Conservation (phyloP, 1,139 yeast genomes). For the Komagataea norvegica region DNA sequence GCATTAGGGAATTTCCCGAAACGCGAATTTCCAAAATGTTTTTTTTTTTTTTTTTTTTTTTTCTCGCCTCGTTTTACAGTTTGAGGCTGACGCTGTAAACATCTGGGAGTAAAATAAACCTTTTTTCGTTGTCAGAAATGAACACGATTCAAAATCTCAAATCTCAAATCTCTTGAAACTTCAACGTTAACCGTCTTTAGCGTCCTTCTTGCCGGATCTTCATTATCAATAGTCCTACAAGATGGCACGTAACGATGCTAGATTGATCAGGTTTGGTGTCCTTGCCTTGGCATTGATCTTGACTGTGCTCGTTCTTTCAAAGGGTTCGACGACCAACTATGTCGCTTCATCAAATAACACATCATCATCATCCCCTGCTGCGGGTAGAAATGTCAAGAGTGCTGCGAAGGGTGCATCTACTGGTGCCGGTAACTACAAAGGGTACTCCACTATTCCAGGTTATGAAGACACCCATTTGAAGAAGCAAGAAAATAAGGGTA, state of each 20-base stretch:
- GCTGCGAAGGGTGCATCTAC: conserved; percentile 11
- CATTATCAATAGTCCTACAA: background rate
- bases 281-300: conserved; percentile 53
- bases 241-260: conserved; percentile 57
- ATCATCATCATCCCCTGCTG: conserved; percentile 14
- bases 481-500: conserved; percentile 26
- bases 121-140: too few relatives aligned
- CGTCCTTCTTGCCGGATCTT: too few relatives aligned
- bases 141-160: too few relatives aligned
- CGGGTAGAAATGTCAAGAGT: conserved; percentile 12
- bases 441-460: conserved; percentile 12
- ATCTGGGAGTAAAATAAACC: too few relatives aligned
- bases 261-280: conserved; percentile 55
- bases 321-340: conserved; percentile 47
- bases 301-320: conserved; percentile 57
- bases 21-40: too few relatives aligned
- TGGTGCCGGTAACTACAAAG: conserved; percentile 11
- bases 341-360: conserved; percentile 13
- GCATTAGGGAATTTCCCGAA: too few relatives aligned
- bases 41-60: too few relatives aligned
- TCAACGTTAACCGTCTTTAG: too few relatives aligned
- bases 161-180: too few relatives aligned
- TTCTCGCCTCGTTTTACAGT: too few relatives aligned
- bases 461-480: conserved; percentile 18
- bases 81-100: too few relatives aligned